Evolutionary conservation across 1,284 basidiomycete genomes (phyloP).

Genomic region (Irpex sp.): DNA sequence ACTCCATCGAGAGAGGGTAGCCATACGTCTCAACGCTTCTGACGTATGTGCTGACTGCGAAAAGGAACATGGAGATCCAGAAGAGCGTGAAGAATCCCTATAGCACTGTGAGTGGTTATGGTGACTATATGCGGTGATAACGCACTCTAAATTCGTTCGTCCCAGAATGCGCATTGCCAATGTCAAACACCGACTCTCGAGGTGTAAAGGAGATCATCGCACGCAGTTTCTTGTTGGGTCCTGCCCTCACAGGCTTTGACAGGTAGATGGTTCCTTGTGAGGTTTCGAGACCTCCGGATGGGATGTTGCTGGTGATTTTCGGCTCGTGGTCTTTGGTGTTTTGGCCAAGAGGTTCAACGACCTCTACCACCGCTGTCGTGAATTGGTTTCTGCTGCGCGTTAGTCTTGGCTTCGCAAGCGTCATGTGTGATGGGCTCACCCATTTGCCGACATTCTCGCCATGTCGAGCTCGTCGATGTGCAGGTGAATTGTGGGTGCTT

Average conservation of each 20-base stretch:
- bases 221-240: constrained; percentile 58
- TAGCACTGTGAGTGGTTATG: neutral
- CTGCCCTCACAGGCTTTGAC: constrained; percentile 67
- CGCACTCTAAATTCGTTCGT: constrained; percentile 82
- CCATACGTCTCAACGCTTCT: constrained; percentile 74
- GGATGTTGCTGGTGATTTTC: constrained; percentile 8
- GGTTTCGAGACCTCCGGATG: constrained; percentile 46
- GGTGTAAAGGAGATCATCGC: constrained; percentile 82
- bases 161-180: constrained; percentile 64
- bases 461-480: constrained; percentile 6
- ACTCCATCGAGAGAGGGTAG: constrained; percentile 73
- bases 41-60: constrained; percentile 74
- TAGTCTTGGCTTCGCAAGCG: constrained; percentile 3
- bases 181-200: constrained; percentile 80
- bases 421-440: constrained; percentile 2
- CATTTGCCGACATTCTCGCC: constrained; percentile 5
- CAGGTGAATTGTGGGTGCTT: constrained; percentile 3
- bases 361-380: constrained; percentile 9
- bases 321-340: neutral
- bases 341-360: constrained; percentile 1
- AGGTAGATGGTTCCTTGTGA: constrained; percentile 65
- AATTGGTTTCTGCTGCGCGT: constrained; percentile 6
- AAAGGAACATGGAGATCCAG: constrained; percentile 83
- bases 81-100: constrained; percentile 92
- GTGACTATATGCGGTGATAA: constrained; percentile 9